phyloP scores from a whole-genome alignment of 331 rosid genomes.

The Acacia pycnantha region DNA sequence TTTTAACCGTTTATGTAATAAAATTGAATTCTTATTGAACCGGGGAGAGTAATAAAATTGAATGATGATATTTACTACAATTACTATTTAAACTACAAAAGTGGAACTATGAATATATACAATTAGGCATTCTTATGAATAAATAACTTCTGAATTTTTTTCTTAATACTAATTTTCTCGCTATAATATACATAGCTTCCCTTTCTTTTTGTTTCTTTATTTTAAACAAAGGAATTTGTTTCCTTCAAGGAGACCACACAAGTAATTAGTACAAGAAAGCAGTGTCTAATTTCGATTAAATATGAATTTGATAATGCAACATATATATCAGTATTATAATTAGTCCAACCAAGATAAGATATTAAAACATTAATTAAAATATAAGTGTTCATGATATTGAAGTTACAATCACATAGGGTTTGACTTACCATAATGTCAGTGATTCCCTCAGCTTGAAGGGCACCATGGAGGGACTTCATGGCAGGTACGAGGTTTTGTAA shows the following conservation, averaged over 20 bases:
- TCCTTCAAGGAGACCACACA: not conserved
- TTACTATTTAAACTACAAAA: too few relatives aligned
- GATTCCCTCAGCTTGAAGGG: constrained; percentile 6
- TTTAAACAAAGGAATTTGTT: not conserved
- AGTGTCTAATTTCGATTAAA: not conserved
- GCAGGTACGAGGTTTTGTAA: not conserved
- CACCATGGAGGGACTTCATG: not conserved
- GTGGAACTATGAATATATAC: too few relatives aligned
- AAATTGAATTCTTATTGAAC: too few relatives aligned
- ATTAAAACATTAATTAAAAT: not conserved
- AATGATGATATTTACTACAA: too few relatives aligned
- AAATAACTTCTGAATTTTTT: too few relatives aligned
- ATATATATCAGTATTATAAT: not conserved
- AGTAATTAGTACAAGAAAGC: not conserved
- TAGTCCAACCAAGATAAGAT: not conserved
- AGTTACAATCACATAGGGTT: not conserved
- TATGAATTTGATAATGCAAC: not conserved
- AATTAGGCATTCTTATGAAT: too few relatives aligned
- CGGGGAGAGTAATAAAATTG: too few relatives aligned
- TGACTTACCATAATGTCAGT: not conserved
- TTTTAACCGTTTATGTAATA: too few relatives aligned
- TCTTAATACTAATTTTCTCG: too few relatives aligned
- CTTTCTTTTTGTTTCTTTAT: not conserved
- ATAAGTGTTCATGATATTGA: not conserved
- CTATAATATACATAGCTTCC: not conserved